phyloP scores from a whole-genome alignment of 768 basidiomycete genomes.

The Leccinum fibrillosum region DNA sequence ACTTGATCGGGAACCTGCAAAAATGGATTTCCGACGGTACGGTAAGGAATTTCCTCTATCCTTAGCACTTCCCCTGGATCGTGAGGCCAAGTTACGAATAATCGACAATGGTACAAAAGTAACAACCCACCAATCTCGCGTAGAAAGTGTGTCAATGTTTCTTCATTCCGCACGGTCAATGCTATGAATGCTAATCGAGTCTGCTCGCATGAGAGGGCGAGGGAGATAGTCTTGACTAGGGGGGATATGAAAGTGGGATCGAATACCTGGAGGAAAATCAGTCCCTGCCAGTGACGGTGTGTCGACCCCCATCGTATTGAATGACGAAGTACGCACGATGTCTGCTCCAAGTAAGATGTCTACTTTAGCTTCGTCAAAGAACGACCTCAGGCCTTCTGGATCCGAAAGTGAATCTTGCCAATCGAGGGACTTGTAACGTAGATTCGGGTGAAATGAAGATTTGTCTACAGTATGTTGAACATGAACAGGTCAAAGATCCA shows the following conservation, averaged over 20 bases:
- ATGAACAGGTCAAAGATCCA: background rate
- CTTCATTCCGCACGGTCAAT: slow-evolving; percentile 51
- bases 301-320: background rate
- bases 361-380: slow-evolving; percentile 41
- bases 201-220: slow-evolving; percentile 25
- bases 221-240: slow-evolving; percentile 46
- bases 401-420: slow-evolving; percentile 57
- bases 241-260: slow-evolving; percentile 60
- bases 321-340: slow-evolving; percentile 38
- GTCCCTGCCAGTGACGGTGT: background rate
- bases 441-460: slow-evolving; percentile 46
- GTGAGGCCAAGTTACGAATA: background rate
- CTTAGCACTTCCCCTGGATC: slow-evolving; percentile 21
- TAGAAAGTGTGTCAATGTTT: slow-evolving; percentile 49
- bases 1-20: slow-evolving; percentile 31
- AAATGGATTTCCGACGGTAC: slow-evolving; percentile 12
- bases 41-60: slow-evolving; percentile 25
- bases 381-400: slow-evolving; percentile 13
- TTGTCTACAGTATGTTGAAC: slow-evolving; percentile 39
- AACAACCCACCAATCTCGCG: slow-evolving; percentile 28
- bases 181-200: slow-evolving; percentile 32
- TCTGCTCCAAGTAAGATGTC: slow-evolving; percentile 74
- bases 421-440: slow-evolving; percentile 52
- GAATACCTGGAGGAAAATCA: slow-evolving; percentile 50
- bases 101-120: background rate